Evolutionary conservation across 352 stramenopile species (phyloP).

Genomic region (Phytophthora palmivora): DNA sequence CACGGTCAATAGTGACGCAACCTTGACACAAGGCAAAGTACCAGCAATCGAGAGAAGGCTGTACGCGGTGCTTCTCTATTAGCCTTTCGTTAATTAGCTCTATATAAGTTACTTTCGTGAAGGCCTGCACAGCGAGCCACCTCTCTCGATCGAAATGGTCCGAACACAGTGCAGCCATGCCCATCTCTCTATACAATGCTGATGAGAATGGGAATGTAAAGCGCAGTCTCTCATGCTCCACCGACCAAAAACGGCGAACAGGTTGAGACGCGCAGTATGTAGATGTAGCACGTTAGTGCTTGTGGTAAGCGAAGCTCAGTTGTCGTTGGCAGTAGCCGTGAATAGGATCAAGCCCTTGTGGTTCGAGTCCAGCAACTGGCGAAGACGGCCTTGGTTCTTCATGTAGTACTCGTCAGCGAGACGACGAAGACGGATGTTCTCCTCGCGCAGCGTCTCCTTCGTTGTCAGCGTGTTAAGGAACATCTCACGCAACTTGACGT

Average conservation of each 20-base stretch:
- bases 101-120: conserved; percentile 33
- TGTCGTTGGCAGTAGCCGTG: conserved; percentile 30
- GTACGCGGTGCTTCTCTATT: conserved; percentile 29
- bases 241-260: conserved; percentile 1
- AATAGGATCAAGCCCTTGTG: conserved; percentile 52
- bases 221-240: conserved; percentile 7
- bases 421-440: conserved; percentile 69
- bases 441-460: conserved; percentile 67
- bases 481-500: conserved; percentile 42
- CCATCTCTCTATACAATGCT: conserved; percentile 15
- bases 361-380: conserved; percentile 65
- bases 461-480: conserved; percentile 53
- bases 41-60: no score
- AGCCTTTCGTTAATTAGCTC: conserved; percentile 21
- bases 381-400: conserved; percentile 77
- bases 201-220: conserved; percentile 29
- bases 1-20: no score
- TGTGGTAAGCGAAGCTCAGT: conserved; percentile 24
- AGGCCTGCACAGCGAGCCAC: conserved; percentile 19
- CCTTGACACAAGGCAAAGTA: no score
- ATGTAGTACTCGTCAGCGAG: conserved; percentile 81
- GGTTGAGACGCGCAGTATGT: conserved; percentile 18
- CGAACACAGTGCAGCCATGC: conserved; percentile 7
- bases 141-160: conserved; percentile 35
- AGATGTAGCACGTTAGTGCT: conserved; percentile 10